Conservation (phyloP, 768 basidiomycete species). For the Kwoniella sp. region DNA sequence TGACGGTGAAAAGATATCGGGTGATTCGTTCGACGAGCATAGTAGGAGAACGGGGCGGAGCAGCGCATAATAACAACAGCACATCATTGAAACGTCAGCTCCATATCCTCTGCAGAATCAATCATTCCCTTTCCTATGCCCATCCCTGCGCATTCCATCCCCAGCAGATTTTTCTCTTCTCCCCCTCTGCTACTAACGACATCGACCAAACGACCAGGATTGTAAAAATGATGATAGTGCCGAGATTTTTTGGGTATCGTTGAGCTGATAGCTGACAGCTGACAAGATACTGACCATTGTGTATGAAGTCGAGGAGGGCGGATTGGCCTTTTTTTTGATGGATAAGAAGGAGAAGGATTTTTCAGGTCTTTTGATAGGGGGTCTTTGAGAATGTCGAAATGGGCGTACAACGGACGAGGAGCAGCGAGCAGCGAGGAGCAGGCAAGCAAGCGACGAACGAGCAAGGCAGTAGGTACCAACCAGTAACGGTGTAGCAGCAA, state of each 20-base stretch:
- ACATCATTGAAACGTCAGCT: conserved; percentile 16
- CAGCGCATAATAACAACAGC: background rate
- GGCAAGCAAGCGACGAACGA: background rate
- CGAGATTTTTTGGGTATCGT: no score
- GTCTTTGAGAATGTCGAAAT: conserved; percentile 20
- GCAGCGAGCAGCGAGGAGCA: background rate
- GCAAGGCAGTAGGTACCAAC: background rate
- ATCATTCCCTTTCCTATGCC: no score
- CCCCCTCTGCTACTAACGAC: no score
- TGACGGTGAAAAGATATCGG: conserved; percentile 3
- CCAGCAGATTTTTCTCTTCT: no score
- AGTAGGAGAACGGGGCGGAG: conserved; percentile 2
- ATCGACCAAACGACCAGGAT: no score
- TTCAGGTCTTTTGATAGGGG: background rate
- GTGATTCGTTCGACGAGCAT: background rate
- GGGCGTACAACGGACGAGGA: background rate
- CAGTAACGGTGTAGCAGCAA: background rate
- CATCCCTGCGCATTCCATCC: no score
- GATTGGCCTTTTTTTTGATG: conserved; percentile 17
- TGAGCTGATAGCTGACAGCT: no score
- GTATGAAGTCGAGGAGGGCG: conserved; percentile 13
- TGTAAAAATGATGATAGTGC: no score
- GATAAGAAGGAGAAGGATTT: conserved; percentile 10
- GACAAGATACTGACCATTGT: conserved; percentile 22
- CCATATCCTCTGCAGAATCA: background rate